Conservation (phyloP, 2,329 filamentous ascomycete genomes). For the Scortechinia acanthostroma region DNA sequence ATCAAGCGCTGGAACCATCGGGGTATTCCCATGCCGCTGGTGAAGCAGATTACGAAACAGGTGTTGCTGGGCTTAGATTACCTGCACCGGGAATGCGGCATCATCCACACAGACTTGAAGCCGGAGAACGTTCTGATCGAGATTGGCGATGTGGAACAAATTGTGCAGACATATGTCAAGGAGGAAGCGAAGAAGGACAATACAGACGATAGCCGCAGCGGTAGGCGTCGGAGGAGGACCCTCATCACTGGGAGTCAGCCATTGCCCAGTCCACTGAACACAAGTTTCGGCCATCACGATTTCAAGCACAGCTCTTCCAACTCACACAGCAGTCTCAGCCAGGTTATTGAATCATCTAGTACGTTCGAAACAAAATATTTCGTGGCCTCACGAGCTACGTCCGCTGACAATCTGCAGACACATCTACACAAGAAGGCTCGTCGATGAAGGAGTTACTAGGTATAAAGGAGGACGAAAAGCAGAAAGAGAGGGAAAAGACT, state of each 20-base stretch:
- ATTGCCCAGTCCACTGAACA: slow-evolving; percentile 86
- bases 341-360: neutral
- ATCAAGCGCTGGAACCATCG: slow-evolving; percentile 60
- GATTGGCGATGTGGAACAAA: slow-evolving; percentile 97
- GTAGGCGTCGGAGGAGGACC: slow-evolving; percentile 79
- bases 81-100: neutral
- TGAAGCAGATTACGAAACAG: slow-evolving; percentile 59
- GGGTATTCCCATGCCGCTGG: slow-evolving; percentile 89
- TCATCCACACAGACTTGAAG: slow-evolving; percentile 59
- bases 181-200: slow-evolving; percentile 57
- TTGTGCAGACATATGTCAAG: slow-evolving; percentile 92
- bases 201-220: slow-evolving; percentile 79
- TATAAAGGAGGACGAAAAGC: slow-evolving; percentile 47
- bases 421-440: neutral
- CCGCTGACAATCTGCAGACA: neutral
- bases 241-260: slow-evolving; percentile 96
- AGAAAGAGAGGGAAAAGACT: slow-evolving; percentile 76
- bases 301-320: slow-evolving; percentile 33
- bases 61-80: neutral
- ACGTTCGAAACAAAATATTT: neutral
- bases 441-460: slow-evolving; percentile 33
- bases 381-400: neutral
- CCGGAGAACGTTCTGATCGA: slow-evolving; percentile 98
- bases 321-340: neutral
- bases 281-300: slow-evolving; percentile 77